These are phyloP conservation scores for Achlya hypogyna DNA, from an alignment of 352 stramenopile genomes.

Conservation along the genomic window DNA sequence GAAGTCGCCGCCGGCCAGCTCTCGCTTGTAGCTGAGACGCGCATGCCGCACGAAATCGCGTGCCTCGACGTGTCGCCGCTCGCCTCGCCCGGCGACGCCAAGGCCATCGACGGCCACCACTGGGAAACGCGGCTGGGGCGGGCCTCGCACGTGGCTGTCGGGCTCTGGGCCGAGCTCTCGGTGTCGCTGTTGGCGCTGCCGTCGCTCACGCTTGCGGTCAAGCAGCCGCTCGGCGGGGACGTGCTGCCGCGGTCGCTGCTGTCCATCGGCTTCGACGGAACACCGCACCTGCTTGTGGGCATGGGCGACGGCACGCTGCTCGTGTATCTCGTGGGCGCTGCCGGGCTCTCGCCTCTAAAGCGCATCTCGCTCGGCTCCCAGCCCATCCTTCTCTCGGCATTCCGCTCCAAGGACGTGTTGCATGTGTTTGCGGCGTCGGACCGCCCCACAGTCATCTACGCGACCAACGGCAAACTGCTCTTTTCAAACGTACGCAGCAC, in stretches of 20 bases:
- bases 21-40: constrained; percentile 44
- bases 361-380: constrained; percentile 93
- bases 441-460: constrained; percentile 96
- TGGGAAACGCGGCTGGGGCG: constrained; percentile 48
- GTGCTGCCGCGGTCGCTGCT: constrained; percentile 83
- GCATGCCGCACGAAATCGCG: constrained; percentile 91
- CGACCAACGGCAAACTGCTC: constrained; percentile 91
- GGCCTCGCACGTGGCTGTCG: constrained; percentile 68
- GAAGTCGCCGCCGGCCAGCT: constrained; percentile 44
- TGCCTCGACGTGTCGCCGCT: constrained; percentile 88
- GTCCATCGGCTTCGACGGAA: constrained; percentile 74
- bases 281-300: constrained; percentile 92
- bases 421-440: constrained; percentile 97
- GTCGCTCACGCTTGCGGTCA: constrained; percentile 52
- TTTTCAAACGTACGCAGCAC: constrained; percentile 90
- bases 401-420: constrained; percentile 86
- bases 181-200: constrained; percentile 82
- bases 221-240: constrained; percentile 65
- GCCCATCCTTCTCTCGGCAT: constrained; percentile 89
- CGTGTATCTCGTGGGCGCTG: constrained; percentile 71
- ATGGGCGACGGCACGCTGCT: constrained; percentile 94
- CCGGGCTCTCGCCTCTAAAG: constrained; percentile 68
- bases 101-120: constrained; percentile 24
- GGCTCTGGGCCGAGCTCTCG: constrained; percentile 91
- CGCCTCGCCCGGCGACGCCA: not conserved